A percentile compares a stretch with the other conserved stretches of the same genome.
Evolutionary conservation across 768 basidiomycete species (phyloP).

Genomic region (Leccinum rimulosum): DNA sequence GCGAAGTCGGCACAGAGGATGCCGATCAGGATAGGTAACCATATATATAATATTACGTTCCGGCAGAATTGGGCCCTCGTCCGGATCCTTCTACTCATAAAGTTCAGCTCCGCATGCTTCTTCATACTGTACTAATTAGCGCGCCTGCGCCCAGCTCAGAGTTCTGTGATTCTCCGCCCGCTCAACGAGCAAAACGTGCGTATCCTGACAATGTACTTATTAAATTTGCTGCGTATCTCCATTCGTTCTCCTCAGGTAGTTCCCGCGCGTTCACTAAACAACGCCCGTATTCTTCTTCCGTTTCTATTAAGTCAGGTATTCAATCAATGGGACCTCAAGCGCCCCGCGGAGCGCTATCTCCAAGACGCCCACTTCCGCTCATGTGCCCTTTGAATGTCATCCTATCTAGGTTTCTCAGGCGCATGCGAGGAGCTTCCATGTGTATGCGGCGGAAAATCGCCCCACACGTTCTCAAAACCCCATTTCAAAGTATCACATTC

Average conservation of each 20-base stretch:
- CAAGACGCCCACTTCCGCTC: constrained; percentile 9
- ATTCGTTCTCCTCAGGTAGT: background rate
- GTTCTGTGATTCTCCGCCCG: constrained; percentile 52
- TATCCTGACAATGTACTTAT: constrained; percentile 2
- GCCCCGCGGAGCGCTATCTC: constrained; percentile 5
- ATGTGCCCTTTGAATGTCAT: constrained; percentile 42
- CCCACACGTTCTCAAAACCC: constrained; percentile 49
- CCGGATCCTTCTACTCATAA: background rate
- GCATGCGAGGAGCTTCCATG: constrained; percentile 35
- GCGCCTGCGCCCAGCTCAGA: no score
- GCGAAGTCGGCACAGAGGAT: constrained; percentile 70
- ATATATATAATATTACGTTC: no score
- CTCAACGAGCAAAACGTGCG: constrained; percentile 57
- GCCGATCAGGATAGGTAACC: constrained; percentile 51
- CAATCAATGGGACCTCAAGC: constrained; percentile 45
- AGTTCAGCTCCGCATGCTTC: constrained; percentile 54
- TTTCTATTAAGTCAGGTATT: background rate
- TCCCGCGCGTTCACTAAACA: background rate
- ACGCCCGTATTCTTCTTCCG: background rate
- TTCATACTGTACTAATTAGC: constrained; percentile 17
- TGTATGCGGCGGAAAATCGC: constrained; percentile 39
- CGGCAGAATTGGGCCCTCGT: background rate
- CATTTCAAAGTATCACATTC: constrained; percentile 31
- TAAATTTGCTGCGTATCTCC: background rate
- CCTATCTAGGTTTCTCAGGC: constrained; percentile 42